These are phyloP conservation scores for Flaveria trinervia DNA, from an alignment of 129 eudicot genomes.

Conservation along the genomic window DNA sequence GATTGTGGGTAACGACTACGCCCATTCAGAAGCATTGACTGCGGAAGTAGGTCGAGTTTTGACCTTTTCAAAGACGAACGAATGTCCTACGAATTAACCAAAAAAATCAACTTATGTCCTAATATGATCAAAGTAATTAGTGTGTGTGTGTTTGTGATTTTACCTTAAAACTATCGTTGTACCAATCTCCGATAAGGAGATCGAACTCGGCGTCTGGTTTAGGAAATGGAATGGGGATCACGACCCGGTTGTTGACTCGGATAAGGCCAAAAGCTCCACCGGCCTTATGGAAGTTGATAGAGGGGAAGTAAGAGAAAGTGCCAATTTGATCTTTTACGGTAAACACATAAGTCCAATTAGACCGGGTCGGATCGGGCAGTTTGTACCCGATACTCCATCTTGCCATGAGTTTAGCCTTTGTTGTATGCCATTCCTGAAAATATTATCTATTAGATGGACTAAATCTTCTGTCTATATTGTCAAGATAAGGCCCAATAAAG, in stretches of 20 bases:
- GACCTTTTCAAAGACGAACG: slow-evolving; percentile 32
- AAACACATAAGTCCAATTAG: slow-evolving; percentile 58
- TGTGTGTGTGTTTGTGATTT: background rate
- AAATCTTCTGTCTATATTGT: background rate
- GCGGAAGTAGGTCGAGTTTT: slow-evolving; percentile 23
- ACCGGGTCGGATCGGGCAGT: slow-evolving; percentile 63
- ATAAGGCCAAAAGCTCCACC: slow-evolving; percentile 71
- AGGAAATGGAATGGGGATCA: slow-evolving; percentile 40
- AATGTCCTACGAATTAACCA: slow-evolving; percentile 27
- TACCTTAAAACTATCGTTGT: slow-evolving; percentile 49
- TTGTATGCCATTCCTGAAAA: slow-evolving; percentile 56
- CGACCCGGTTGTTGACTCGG: slow-evolving; percentile 48
- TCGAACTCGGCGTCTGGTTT: slow-evolving; percentile 50
- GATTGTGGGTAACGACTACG: slow-evolving; percentile 42
- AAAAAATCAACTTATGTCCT: background rate
- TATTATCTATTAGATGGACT: background rate
- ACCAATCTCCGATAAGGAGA: slow-evolving; percentile 68
- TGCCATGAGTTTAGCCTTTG: slow-evolving; percentile 74
- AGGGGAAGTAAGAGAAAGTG: slow-evolving; percentile 50
- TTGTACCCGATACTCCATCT: slow-evolving; percentile 69
- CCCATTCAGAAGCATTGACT: slow-evolving; percentile 55
- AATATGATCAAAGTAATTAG: background rate
- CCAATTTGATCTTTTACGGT: slow-evolving; percentile 63
- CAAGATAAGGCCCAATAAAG: background rate
- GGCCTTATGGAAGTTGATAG: slow-evolving; percentile 58